Conservation (phyloP, 2,329 filamentous ascomycete species). For the Raffaelea albimanens region DNA sequence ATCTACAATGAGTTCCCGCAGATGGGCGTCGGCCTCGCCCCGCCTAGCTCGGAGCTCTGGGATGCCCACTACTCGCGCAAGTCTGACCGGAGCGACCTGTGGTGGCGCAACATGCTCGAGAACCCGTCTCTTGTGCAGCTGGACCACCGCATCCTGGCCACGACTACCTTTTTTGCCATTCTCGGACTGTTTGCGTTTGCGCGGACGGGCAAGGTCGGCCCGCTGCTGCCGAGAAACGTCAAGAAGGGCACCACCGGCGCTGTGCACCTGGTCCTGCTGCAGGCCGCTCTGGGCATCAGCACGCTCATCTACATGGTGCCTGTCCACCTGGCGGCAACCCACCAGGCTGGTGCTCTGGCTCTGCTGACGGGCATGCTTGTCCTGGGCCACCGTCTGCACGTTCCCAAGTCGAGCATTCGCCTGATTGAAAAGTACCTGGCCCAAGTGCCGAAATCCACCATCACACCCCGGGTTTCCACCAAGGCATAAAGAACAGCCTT, state of each 20-base stretch:
- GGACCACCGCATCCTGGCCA: conserved; percentile 87
- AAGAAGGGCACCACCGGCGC: conserved; percentile 66
- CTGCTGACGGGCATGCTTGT: conserved; percentile 75
- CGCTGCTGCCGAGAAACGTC: conserved; percentile 52
- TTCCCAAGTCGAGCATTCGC: conserved; percentile 56
- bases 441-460: neutral
- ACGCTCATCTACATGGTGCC: conserved; percentile 94
- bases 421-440: conserved; percentile 44
- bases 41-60: conserved; percentile 74
- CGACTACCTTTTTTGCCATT: conserved; percentile 76
- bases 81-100: conserved; percentile 70
- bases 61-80: conserved; percentile 76
- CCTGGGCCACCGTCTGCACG: conserved; percentile 66
- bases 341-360: conserved; percentile 84
- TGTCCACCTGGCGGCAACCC: conserved; percentile 74
- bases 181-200: conserved; percentile 74
- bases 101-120: conserved; percentile 97
- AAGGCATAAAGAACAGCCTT: conserved; percentile 2
- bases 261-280: conserved; percentile 71
- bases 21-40: conserved; percentile 80
- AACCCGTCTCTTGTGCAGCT: conserved; percentile 94
- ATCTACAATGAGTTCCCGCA: conserved; percentile 99
- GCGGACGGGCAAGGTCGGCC: conserved; percentile 49
- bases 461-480: neutral
- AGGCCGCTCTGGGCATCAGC: conserved; percentile 78